These are phyloP conservation scores for Chalaropsis thielavioides DNA, from an alignment of 2,329 filamentous ascomycete genomes.

Conservation along the genomic window DNA sequence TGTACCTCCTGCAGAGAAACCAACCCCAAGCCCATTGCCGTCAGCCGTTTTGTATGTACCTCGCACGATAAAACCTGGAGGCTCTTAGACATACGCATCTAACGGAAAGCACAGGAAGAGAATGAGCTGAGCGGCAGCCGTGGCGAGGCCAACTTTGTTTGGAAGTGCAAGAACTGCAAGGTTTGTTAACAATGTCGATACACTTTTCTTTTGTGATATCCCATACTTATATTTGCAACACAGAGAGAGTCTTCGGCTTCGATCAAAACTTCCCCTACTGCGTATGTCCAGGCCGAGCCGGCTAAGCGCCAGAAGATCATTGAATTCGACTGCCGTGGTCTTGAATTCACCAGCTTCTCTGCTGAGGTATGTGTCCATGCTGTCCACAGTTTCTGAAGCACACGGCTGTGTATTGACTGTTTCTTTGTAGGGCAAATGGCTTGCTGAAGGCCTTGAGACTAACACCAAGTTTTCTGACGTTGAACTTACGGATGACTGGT, in stretches of 20 bases:
- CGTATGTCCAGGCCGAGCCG: slow-evolving; percentile 58
- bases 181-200: slow-evolving; percentile 30
- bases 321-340: slow-evolving; percentile 82
- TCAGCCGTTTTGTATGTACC: slow-evolving; percentile 69
- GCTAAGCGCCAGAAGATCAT: slow-evolving; percentile 66
- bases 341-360: slow-evolving; percentile 85
- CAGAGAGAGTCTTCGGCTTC: slow-evolving; percentile 75
- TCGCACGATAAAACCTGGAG: neutral
- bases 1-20: slow-evolving; percentile 93
- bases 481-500: slow-evolving; percentile 88
- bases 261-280: slow-evolving; percentile 57
- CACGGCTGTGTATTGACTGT: slow-evolving; percentile 11
- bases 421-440: slow-evolving; percentile 61
- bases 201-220: too few species aligned
- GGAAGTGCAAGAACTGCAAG: slow-evolving; percentile 98
- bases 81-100: neutral
- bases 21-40: slow-evolving; percentile 71
- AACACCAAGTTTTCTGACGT: slow-evolving; percentile 68
- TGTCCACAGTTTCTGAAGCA: slow-evolving; percentile 8
- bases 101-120: slow-evolving; percentile 45
- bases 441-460: slow-evolving; percentile 68
- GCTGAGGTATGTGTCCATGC: slow-evolving; percentile 50
- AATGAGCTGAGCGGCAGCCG: slow-evolving; percentile 86
- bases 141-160: slow-evolving; percentile 98
- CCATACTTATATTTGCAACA: neutral